These are phyloP conservation scores for Hyaloperonospora arabidopsidis DNA, from an alignment of 352 stramenopile genomes.

Conservation along the genomic window DNA sequence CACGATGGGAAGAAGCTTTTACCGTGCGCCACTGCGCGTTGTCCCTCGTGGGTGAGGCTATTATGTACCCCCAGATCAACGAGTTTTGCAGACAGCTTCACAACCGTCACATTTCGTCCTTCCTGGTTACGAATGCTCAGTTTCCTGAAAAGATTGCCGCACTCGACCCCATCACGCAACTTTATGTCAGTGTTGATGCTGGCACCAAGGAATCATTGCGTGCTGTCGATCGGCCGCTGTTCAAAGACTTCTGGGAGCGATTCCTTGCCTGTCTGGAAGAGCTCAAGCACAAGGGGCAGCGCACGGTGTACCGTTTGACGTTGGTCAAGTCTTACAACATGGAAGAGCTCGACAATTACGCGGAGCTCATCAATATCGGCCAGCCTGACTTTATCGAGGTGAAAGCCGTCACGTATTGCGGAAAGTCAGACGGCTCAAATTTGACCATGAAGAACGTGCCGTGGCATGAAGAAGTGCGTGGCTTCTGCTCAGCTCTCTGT, in stretches of 20 bases:
- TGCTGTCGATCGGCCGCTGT: constrained; percentile 92
- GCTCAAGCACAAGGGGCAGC: constrained; percentile 92
- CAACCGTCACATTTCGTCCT: constrained; percentile 91
- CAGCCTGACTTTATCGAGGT: constrained; percentile 92
- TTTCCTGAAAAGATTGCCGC: constrained; percentile 94
- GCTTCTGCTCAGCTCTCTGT: constrained; percentile 82
- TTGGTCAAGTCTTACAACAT: constrained; percentile 98
- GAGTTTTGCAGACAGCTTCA: constrained; percentile 95
- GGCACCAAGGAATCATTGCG: constrained; percentile 94
- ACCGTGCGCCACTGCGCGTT: constrained; percentile 95
- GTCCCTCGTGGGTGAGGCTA: constrained; percentile 95
- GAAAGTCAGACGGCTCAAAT: constrained; percentile 95
- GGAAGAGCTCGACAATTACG: constrained; percentile 92
- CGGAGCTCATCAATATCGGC: constrained; percentile 88
- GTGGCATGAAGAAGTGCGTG: constrained; percentile 95
- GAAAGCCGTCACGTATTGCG: constrained; percentile 98
- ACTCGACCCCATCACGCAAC: constrained; percentile 94
- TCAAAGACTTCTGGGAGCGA: constrained; percentile 96
- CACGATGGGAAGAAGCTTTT: constrained; percentile 93
- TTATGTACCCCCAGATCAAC: constrained; percentile 99
- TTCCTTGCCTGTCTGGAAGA: constrained; percentile 88
- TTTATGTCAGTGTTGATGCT: constrained; percentile 98
- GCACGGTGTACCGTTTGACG: constrained; percentile 95
- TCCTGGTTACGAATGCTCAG: constrained; percentile 98
- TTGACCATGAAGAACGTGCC: constrained; percentile 98